Conservation (phyloP, 306 rosid genomes). For the Medicago lupulina region DNA sequence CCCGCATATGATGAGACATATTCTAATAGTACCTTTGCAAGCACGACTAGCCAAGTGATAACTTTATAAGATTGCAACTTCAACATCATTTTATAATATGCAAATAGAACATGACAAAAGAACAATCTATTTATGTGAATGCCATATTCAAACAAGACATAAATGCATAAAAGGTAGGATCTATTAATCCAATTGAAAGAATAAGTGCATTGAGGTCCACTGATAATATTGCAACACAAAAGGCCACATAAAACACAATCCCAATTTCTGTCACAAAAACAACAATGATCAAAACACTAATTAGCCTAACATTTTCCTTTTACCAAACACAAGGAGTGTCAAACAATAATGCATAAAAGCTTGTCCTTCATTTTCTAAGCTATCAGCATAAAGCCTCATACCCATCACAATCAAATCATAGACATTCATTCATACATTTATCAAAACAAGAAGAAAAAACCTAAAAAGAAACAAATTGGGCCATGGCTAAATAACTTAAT, state of each 20-base stretch:
- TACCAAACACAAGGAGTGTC: constrained; percentile 8
- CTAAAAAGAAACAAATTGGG: not conserved
- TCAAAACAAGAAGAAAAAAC: not conserved
- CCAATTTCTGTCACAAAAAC: not conserved
- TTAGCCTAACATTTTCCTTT: not conserved
- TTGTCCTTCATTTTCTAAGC: not conserved
- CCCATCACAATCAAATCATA: constrained; percentile 23
- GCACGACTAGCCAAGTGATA: constrained; percentile 21
- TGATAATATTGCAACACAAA: not conserved
- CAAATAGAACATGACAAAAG: not conserved
- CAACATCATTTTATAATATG: constrained; percentile 2
- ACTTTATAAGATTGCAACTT: constrained; percentile 8
- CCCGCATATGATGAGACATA: too few species aligned
- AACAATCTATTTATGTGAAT: not conserved
- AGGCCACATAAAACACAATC: not conserved
- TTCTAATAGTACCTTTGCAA: not conserved
- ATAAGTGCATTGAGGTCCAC: not conserved
- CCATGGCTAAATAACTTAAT: not conserved
- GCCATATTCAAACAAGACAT: constrained; percentile 15
- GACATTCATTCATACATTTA: constrained; percentile 13
- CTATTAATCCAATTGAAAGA: not conserved
- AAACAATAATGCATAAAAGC: not conserved
- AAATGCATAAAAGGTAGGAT: constrained; percentile 15
- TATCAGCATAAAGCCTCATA: constrained; percentile 30
- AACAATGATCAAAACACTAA: not conserved